Percentiles rank a stretch among this genome's conserved stretches.
phyloP scores from a whole-genome alignment of 2,329 filamentous ascomycete genomes.

The Ploettnerulaceae sp. region DNA sequence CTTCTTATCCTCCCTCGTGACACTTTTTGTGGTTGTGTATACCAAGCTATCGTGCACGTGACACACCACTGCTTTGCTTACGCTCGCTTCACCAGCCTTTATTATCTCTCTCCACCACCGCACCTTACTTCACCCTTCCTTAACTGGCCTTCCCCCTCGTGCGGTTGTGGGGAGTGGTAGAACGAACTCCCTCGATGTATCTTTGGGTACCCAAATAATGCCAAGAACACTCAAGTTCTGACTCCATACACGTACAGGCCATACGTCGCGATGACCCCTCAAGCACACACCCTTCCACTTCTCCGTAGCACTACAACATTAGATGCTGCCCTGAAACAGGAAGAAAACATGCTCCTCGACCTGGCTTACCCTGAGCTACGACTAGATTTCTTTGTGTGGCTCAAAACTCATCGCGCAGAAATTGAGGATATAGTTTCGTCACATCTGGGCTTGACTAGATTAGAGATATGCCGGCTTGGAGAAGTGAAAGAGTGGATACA shows the following conservation, averaged over 20 bases:
- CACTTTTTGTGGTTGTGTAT: too few species aligned
- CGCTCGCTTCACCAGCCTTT: too few species aligned
- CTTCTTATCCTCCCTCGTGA: not conserved
- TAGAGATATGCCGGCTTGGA: conserved; percentile 11
- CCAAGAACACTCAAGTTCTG: not conserved
- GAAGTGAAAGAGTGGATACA: conserved; percentile 28
- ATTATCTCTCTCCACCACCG: too few species aligned
- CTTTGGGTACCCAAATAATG: too few species aligned
- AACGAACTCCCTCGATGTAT: too few species aligned
- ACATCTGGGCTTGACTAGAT: not conserved
- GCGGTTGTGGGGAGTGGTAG: too few species aligned
- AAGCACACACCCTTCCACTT: conserved; percentile 15
- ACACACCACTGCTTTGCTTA: too few species aligned
- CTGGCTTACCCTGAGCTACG: conserved; percentile 7
- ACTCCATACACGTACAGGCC: not conserved
- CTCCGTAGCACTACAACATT: conserved; percentile 5
- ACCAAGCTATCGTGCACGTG: too few species aligned
- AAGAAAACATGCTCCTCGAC: conserved; percentile 7
- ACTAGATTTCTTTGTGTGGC: conserved; percentile 3
- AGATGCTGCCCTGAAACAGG: conserved; percentile 2
- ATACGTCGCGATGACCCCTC: too few species aligned
- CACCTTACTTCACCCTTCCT: too few species aligned
- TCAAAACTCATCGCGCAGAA: conserved; percentile 1
- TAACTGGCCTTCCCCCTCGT: too few species aligned
- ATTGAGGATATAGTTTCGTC: not conserved